Evolutionary conservation across 371 early-diverging fungal genomes (phyloP).

Genomic region (Saksenaea oblongispora): DNA sequence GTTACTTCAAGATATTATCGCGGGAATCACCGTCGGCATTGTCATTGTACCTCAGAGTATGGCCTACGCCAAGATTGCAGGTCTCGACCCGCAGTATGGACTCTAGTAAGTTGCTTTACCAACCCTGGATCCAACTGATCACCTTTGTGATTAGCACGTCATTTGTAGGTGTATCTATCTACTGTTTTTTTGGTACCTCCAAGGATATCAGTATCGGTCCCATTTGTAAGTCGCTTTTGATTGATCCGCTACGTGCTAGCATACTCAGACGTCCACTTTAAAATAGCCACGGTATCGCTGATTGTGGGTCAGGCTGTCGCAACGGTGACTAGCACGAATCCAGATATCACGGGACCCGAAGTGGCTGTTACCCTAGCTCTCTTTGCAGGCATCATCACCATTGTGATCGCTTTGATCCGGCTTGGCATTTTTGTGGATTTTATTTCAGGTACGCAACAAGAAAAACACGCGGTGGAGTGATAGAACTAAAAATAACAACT

Average conservation of each 20-base stretch:
- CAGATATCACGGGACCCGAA: conserved; percentile 36
- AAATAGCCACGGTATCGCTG: conserved; percentile 71
- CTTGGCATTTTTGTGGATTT: conserved; percentile 85
- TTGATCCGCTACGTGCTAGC: no score
- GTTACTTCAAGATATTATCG: conserved; percentile 83
- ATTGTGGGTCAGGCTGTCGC: conserved; percentile 66
- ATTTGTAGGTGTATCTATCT: conserved; percentile 70
- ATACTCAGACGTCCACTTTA: neutral
- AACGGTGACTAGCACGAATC: conserved; percentile 39
- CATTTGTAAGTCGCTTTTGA: conserved; percentile 19
- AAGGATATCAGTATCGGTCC: conserved; percentile 80
- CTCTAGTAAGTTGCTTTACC: conserved; percentile 32
- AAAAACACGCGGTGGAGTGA: neutral
- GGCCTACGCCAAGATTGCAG: conserved; percentile 84
- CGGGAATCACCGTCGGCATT: conserved; percentile 86
- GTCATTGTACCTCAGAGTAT: conserved; percentile 88
- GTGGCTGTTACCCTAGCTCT: conserved; percentile 53
- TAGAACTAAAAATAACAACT: conserved; percentile 15
- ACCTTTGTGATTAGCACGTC: conserved; percentile 38
- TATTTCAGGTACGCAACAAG: conserved; percentile 45
- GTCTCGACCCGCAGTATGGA: conserved; percentile 55
- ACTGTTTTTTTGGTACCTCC: conserved; percentile 74
- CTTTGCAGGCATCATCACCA: conserved; percentile 54
- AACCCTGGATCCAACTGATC: no score
- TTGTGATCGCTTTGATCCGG: conserved; percentile 66